Conservation (phyloP, 805 yeast genomes). For the Isabelozyma pseudorhagii region DNA sequence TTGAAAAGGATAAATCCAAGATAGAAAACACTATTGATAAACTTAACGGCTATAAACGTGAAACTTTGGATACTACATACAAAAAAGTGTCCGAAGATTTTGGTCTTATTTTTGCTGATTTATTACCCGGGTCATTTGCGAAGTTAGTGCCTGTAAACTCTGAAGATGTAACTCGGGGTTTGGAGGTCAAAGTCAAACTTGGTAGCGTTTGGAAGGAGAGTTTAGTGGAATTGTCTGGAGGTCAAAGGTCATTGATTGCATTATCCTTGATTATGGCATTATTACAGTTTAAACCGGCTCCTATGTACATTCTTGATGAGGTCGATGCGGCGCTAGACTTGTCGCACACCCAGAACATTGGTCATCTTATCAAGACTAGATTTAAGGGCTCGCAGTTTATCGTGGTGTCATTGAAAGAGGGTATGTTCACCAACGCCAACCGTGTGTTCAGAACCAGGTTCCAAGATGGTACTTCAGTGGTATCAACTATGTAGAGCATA, state of each 20-base stretch:
- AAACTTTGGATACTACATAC: slow-evolving; percentile 81
- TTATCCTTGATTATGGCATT: slow-evolving; percentile 88
- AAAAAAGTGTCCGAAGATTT: slow-evolving; percentile 83
- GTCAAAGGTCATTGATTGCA: slow-evolving; percentile 93
- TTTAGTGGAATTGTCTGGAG: slow-evolving; percentile 92
- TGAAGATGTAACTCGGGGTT: slow-evolving; percentile 83
- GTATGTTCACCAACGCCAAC: slow-evolving; percentile 97
- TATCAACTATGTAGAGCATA: slow-evolving; percentile 56
- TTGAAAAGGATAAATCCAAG: slow-evolving; percentile 84
- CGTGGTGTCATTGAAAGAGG: slow-evolving; percentile 94
- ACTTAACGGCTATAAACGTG: slow-evolving; percentile 79
- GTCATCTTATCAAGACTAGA: slow-evolving; percentile 90
- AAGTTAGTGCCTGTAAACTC: slow-evolving; percentile 79
- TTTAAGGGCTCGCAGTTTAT: slow-evolving; percentile 96
- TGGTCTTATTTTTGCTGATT: slow-evolving; percentile 84
- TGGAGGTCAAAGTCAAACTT: slow-evolving; percentile 83
- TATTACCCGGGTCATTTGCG: slow-evolving; percentile 87
- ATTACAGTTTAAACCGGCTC: slow-evolving; percentile 94
- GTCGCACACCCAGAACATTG: slow-evolving; percentile 96
- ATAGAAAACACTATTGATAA: slow-evolving; percentile 84
- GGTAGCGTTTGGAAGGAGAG: slow-evolving; percentile 97
- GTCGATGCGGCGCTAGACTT: slow-evolving; percentile 98
- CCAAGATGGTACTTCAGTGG: slow-evolving; percentile 95
- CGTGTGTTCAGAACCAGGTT: slow-evolving; percentile 89
- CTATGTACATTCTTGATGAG: slow-evolving; percentile 96